Conservation (phyloP, 768 basidiomycete genomes). For the Leccinum ochraceum region DNA sequence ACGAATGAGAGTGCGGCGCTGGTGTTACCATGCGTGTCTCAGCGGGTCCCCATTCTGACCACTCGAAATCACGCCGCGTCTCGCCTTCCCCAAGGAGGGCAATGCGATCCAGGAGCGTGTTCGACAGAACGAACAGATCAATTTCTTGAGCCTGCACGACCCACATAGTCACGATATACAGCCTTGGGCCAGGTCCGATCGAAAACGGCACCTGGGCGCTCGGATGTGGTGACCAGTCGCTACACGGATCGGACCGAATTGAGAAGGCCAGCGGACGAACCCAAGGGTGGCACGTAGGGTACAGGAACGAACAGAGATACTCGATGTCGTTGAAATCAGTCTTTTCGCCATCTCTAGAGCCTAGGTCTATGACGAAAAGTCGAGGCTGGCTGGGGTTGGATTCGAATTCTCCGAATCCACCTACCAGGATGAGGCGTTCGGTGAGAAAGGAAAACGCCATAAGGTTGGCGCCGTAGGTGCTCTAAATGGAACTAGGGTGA, state of each 20-base stretch:
- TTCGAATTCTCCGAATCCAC: conserved; percentile 26
- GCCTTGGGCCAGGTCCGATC: conserved; percentile 39
- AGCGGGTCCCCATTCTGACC: conserved; percentile 54
- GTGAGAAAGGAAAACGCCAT: conserved; percentile 46
- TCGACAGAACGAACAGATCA: conserved; percentile 45
- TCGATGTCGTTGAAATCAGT: conserved; percentile 33
- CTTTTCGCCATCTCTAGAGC: conserved; percentile 30
- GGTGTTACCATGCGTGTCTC: conserved; percentile 45
- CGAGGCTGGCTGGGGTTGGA: conserved; percentile 26
- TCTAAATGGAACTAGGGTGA: conserved; percentile 14
- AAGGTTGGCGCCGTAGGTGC: conserved; percentile 35
- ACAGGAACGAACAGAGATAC: conserved; percentile 42
- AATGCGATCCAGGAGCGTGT: conserved; percentile 35
- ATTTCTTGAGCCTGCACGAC: conserved; percentile 33
- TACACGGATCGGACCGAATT: conserved; percentile 57
- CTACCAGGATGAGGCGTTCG: conserved; percentile 41
- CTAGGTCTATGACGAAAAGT: conserved; percentile 45
- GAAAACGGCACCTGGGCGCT: conserved; percentile 47
- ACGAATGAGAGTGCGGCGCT: conserved; percentile 41
- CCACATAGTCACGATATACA: conserved; percentile 51
- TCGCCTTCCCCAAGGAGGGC: conserved; percentile 18
- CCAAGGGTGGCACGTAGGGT: conserved; percentile 37
- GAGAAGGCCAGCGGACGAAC: conserved; percentile 36
- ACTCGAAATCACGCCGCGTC: conserved; percentile 34
- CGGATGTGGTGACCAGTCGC: conserved; percentile 41